Percentiles rank a stretch among this genome's conserved stretches.
phyloP scores from a whole-genome alignment of 306 rosid species.

The Sophora flavescens region DNA sequence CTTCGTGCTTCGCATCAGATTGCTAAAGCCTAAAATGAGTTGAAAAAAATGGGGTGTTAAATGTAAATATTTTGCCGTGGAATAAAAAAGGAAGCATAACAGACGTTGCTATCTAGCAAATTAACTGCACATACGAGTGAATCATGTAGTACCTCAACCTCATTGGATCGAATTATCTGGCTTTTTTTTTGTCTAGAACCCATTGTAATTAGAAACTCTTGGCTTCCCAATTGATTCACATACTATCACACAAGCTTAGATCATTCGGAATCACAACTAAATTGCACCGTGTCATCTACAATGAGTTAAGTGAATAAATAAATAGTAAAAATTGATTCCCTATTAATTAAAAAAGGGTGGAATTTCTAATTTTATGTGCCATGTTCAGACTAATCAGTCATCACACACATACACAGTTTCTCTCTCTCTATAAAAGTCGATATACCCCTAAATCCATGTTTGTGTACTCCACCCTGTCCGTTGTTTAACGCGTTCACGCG shows the following conservation, averaged over 20 bases:
- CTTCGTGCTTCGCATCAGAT: not conserved
- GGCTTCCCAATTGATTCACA: no score
- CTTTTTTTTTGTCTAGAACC: no score
- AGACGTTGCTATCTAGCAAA: not conserved
- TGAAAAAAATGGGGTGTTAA: no score
- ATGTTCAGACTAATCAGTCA: slow-evolving; percentile 6
- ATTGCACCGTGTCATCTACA: not conserved
- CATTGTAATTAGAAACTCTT: no score
- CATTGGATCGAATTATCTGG: not conserved
- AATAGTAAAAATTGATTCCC: no score
- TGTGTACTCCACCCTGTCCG: slow-evolving; percentile 39
- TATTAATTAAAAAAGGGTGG: not conserved
- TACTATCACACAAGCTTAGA: no score
- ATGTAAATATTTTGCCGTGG: no score
- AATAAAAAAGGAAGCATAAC: not conserved
- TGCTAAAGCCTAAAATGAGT: not conserved
- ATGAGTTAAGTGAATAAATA: not conserved
- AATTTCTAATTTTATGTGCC: not conserved
- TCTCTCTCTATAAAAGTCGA: slow-evolving; percentile 26
- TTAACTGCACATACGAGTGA: not conserved
- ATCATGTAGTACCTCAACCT: not conserved
- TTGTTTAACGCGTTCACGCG: slow-evolving; percentile 78
- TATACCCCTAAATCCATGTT: not conserved
- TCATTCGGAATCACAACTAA: not conserved
- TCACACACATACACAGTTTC: not conserved